A percentile compares a stretch with the other conserved stretches of the same genome.
Conservation (phyloP, 352 stramenopile genomes). For the Phytopythium helicoides region DNA sequence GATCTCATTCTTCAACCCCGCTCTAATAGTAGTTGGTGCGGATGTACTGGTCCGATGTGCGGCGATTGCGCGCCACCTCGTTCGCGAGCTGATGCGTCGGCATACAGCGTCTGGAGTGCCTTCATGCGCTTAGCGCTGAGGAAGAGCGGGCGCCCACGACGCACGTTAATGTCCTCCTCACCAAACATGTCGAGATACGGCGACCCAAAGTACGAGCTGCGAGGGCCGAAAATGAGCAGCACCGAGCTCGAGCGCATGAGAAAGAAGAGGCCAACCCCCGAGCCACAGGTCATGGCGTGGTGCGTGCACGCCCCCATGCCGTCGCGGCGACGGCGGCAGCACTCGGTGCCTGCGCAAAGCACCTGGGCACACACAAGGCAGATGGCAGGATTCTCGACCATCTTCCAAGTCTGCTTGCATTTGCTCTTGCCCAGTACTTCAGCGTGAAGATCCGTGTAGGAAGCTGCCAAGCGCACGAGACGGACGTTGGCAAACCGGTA, state of each 20-base stretch:
- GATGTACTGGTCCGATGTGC: conserved; percentile 87
- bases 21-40: conserved; percentile 29
- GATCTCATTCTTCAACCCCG: background rate
- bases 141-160: conserved; percentile 70
- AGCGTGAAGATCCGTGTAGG: conserved; percentile 80
- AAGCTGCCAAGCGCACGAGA: conserved; percentile 53
- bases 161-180: conserved; percentile 85
- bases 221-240: conserved; percentile 65
- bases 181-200: conserved; percentile 88
- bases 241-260: conserved; percentile 79
- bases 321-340: conserved; percentile 63
- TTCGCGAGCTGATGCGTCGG: conserved; percentile 80
- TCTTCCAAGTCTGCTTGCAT: conserved; percentile 68
- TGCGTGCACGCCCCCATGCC: conserved; percentile 73
- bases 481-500: conserved; percentile 56
- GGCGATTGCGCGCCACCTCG: conserved; percentile 77
- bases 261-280: conserved; percentile 77
- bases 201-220: conserved; percentile 83
- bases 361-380: conserved; percentile 76
- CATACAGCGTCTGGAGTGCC: conserved; percentile 64
- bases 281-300: conserved; percentile 71
- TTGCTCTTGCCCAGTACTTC: conserved; percentile 68
- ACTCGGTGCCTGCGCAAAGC: conserved; percentile 80
- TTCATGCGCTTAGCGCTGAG: conserved; percentile 75
- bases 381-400: conserved; percentile 77